Percentiles rank a stretch among this genome's conserved stretches.
Evolutionary conservation across 768 basidiomycete species (phyloP).

Genomic region (Saitozyma sp.): DNA sequence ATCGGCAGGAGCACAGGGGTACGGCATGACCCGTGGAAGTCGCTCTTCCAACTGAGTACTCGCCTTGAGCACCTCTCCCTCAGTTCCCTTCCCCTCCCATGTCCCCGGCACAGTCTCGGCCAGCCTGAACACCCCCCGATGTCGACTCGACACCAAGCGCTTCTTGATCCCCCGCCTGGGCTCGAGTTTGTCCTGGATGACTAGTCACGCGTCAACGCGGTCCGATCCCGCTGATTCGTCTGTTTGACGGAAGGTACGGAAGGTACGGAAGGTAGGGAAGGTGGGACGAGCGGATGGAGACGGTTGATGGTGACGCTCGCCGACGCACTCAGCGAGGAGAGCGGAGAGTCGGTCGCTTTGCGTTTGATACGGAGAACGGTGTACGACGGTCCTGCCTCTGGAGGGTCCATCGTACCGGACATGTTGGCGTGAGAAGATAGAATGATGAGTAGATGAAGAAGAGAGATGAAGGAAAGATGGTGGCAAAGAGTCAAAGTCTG

Average conservation of each 20-base stretch:
- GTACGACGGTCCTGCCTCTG: constrained; percentile 24
- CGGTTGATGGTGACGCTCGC: background rate
- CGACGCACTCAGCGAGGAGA: constrained; percentile 48
- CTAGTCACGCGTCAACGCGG: constrained; percentile 23
- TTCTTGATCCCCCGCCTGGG: constrained; percentile 21
- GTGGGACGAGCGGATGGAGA: background rate
- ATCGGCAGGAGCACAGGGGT: no score
- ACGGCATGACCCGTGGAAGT: no score
- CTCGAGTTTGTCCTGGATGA: constrained; percentile 46
- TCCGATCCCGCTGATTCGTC: background rate
- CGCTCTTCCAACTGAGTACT: constrained; percentile 1
- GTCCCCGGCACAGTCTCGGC: constrained; percentile 51
- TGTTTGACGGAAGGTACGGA: background rate
- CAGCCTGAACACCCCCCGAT: constrained; percentile 49
- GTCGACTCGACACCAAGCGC: constrained; percentile 20
- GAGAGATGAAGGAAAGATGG: background rate
- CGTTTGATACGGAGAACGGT: constrained; percentile 53
- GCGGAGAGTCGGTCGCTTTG: constrained; percentile 51
- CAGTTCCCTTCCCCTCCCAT: constrained; percentile 47
- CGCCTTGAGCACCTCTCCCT: constrained; percentile 48
- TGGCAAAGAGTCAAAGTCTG: background rate
- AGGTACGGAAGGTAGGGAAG: background rate
- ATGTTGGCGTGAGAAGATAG: background rate
- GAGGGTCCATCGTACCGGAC: background rate
- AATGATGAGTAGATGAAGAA: background rate